These are phyloP conservation scores for Lasiodiplodia citricola DNA, from an alignment of 2,329 filamentous ascomycete genomes.

Conservation along the genomic window DNA sequence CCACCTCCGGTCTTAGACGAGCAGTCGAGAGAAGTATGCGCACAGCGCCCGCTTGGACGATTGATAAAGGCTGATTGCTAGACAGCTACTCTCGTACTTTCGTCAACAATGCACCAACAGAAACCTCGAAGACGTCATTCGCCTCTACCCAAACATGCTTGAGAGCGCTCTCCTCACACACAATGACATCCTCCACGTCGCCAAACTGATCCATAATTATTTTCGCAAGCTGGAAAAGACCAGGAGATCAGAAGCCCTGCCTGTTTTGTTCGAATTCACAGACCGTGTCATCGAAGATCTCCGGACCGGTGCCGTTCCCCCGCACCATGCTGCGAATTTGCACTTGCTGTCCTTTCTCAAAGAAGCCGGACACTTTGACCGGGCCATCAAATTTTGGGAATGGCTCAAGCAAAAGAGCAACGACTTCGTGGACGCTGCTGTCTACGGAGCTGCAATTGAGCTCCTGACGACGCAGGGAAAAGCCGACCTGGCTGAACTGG, in stretches of 20 bases:
- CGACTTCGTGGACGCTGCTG: constrained; percentile 46
- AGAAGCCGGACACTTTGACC: constrained; percentile 47
- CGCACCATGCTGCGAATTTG: constrained; percentile 47
- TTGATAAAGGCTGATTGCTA: not conserved
- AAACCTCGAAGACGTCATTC: constrained; percentile 2
- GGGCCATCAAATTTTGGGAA: constrained; percentile 52
- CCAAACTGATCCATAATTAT: constrained; percentile 4
- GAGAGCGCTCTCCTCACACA: not conserved
- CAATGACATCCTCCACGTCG: constrained; percentile 11
- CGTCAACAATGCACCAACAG: not conserved
- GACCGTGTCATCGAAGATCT: constrained; percentile 40
- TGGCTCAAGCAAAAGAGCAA: constrained; percentile 54
- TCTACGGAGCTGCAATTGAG: constrained; percentile 58
- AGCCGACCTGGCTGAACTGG: constrained; percentile 48
- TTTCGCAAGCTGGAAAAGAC: not conserved
- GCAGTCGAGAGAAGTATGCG: not conserved
- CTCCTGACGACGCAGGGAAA: constrained; percentile 50
- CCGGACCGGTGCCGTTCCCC: constrained; percentile 39
- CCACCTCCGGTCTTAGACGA: constrained; percentile 1
- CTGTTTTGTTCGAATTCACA: not conserved
- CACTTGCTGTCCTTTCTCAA: constrained; percentile 56
- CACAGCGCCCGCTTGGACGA: not conserved
- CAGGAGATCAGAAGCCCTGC: not conserved
- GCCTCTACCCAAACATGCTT: constrained; percentile 1
- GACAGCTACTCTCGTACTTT: constrained; percentile 8